These are phyloP conservation scores for Nemania serpens DNA, from an alignment of 2,329 filamentous ascomycete species.

Conservation along the genomic window DNA sequence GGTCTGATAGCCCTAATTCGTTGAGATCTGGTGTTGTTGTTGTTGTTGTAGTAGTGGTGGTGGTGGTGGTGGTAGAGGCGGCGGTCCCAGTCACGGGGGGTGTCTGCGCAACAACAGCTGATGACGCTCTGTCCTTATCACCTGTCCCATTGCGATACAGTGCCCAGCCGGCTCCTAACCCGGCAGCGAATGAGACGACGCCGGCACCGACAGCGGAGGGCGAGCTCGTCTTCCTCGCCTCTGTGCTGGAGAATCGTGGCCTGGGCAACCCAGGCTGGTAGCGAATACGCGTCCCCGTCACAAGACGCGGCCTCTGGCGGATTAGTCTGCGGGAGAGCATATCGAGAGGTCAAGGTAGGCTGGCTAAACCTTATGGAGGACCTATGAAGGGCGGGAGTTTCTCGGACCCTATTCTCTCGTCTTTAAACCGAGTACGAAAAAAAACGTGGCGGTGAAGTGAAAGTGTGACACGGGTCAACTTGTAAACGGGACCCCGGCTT, in stretches of 20 bases:
- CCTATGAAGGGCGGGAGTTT: too few species aligned
- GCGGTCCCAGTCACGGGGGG: constrained; percentile 2
- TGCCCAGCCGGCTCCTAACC: constrained; percentile 26
- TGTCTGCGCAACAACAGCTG: too few species aligned
- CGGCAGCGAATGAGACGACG: constrained; percentile 28
- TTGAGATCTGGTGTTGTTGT: constrained; percentile 35
- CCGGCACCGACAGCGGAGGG: constrained; percentile 15
- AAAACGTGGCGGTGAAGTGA: too few species aligned
- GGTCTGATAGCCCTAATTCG: constrained; percentile 32
- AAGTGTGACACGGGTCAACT: too few species aligned
- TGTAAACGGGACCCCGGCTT: too few species aligned
- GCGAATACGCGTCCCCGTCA: constrained; percentile 22
- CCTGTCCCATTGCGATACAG: constrained; percentile 13
- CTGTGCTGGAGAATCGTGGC: constrained; percentile 32
- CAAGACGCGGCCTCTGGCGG: constrained; percentile 30
- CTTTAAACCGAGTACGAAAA: too few species aligned
- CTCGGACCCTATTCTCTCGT: too few species aligned
- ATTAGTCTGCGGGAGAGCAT: constrained; percentile 32
- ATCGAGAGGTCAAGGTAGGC: not conserved
- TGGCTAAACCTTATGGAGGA: too few species aligned
- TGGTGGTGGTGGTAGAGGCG: not conserved
- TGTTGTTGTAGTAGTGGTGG: not conserved
- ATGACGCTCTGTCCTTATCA: constrained; percentile 10
- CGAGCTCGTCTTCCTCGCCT: constrained; percentile 17
- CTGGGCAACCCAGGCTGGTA: constrained; percentile 15